Base-by-base conservation (phyloP, 257 asterid genomes). In the Solanum infundibuliforme region DNA sequence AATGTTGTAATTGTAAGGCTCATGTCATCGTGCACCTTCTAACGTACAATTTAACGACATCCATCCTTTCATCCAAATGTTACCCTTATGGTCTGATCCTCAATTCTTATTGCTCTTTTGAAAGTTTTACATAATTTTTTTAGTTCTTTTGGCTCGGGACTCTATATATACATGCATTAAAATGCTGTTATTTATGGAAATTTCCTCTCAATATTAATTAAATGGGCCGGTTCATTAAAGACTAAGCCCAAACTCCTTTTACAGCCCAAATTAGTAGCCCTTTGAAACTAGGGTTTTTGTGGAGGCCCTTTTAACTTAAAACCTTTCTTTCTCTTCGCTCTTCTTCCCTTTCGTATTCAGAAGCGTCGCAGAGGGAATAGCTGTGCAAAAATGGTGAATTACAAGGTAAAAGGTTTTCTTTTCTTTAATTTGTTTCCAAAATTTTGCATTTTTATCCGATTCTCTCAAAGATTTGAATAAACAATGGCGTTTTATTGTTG, bases 301-400 rank as follows among this genome's bases (percentile, higher is more conserved):
- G 29, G 3, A 39, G 36, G 13, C 25, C 36, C 36, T 25, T 25
- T n/a, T n/a, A n/a, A 25, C 62, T 39, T 77, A 7, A 87, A 84
- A 48, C 91, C 82, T 6, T 75, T 23, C 5, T 6, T 29, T 39
- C 14, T 58, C 38, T 20, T 36, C 65, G 13, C 36, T 12, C 9
- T 52, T 18, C 62, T 52, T 52, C 0, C 31, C 18, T 20, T 36
- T 13, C 55, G 21, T 62, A 23, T 62, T 4, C 27, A 60, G 75
- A n/a, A 87, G 55, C 39, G 5, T 41, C 18, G 84, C 81, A 58
- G 43, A 87, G 88, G 89, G 7, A 82, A 81, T 48, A 55, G 89
- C 16, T 77, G 23, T 77, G 25, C 87, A 48, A 74, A 89, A 87
- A 94, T 94, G 96, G 94, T 86, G 90, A 88, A 88, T 18, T 94